phyloP scores from a whole-genome alignment of 805 yeast species.

The Zygosaccharomyces gambellarensis region DNA sequence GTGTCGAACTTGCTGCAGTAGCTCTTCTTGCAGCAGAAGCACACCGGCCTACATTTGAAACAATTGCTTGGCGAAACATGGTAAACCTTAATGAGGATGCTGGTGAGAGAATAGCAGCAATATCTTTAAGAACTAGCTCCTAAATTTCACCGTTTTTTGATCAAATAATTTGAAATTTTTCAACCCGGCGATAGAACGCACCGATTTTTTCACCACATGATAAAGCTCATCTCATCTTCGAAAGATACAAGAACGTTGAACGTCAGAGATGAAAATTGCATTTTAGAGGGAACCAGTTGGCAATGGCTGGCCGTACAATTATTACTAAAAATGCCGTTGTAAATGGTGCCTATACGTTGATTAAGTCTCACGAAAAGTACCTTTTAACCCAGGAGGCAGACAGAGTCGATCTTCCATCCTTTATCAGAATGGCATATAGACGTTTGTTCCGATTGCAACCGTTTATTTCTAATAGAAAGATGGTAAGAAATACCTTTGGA shows the following conservation, averaged over 20 bases:
- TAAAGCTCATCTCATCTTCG: not conserved
- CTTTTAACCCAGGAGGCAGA: constrained; percentile 7
- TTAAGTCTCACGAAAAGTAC: constrained; percentile 16
- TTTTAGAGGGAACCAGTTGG: not conserved
- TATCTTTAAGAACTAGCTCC: not conserved
- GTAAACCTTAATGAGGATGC: not conserved
- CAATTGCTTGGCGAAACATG: constrained; percentile 12
- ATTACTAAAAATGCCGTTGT: constrained; percentile 22
- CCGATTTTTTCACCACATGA: not conserved
- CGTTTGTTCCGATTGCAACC: constrained; percentile 28
- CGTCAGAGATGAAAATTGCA: not conserved
- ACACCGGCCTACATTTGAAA: constrained; percentile 5
- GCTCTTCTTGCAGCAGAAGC: constrained; percentile 3
- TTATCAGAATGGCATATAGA: constrained; percentile 18
- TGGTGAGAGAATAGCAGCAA: not conserved
- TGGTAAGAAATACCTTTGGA: constrained; percentile 25
- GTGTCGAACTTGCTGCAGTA: constrained; percentile 3
- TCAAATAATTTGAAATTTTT: not conserved
- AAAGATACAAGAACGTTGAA: not conserved
- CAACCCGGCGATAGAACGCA: not conserved
- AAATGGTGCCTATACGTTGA: constrained; percentile 15
- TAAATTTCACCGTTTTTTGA: not conserved
- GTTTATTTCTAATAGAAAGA: constrained; percentile 25
- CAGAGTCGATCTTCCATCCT: constrained; percentile 1
- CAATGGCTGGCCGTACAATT: constrained; percentile 12